A percentile compares a stretch with the other conserved stretches of the same genome.
These are phyloP conservation scores for Starmerella floricola DNA, from an alignment of 805 yeast species.

Conservation along the genomic window DNA sequence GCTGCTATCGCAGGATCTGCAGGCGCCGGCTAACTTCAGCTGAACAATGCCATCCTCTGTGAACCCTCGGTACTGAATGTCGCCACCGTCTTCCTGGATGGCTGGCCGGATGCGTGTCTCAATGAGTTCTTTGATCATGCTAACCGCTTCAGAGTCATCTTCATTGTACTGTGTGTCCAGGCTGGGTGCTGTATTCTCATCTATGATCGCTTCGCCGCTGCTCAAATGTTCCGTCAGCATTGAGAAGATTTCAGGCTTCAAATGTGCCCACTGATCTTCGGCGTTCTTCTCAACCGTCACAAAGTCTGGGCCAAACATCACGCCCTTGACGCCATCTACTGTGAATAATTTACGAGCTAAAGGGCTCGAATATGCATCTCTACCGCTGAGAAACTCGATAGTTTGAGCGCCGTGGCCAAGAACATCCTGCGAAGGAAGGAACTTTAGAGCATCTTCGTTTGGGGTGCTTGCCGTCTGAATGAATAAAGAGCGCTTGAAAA, in stretches of 20 bases:
- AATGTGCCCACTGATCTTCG: slow-evolving; percentile 56
- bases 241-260: slow-evolving; percentile 49
- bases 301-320: slow-evolving; percentile 74
- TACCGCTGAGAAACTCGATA: slow-evolving; percentile 57
- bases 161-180: slow-evolving; percentile 40
- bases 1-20: slow-evolving; percentile 83
- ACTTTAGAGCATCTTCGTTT: slow-evolving; percentile 74
- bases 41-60: slow-evolving; percentile 82
- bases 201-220: slow-evolving; percentile 42
- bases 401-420: slow-evolving; percentile 50
- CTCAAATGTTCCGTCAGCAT: slow-evolving; percentile 37
- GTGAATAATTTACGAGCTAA: slow-evolving; percentile 62
- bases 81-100: slow-evolving; percentile 98
- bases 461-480: slow-evolving; percentile 82
- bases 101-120: slow-evolving; percentile 96
- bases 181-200: slow-evolving; percentile 29
- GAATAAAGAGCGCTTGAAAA: slow-evolving; percentile 21
- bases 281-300: slow-evolving; percentile 62
- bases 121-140: slow-evolving; percentile 82
- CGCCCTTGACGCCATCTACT: slow-evolving; percentile 62
- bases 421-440: slow-evolving; percentile 61
- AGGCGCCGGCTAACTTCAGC: slow-evolving; percentile 86
- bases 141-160: slow-evolving; percentile 67
- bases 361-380: slow-evolving; percentile 67
- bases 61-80: slow-evolving; percentile 76